phyloP scores from a whole-genome alignment of 768 basidiomycete genomes.

The Tricholoma saponaceum region DNA sequence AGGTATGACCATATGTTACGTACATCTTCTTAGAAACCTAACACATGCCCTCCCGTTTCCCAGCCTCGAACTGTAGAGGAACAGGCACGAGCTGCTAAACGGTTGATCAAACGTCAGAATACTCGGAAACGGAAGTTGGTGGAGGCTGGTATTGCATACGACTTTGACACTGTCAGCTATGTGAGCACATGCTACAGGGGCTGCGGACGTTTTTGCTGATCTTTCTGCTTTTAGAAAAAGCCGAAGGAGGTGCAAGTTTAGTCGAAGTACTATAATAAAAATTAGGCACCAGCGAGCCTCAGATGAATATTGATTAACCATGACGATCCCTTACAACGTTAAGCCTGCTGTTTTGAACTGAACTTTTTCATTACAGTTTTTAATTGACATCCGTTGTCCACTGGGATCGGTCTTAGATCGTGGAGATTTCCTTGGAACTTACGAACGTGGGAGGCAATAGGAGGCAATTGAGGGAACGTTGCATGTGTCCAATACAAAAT shows the following conservation, averaged over 20 bases:
- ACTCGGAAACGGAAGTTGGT: constrained; percentile 75
- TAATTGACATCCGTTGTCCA: too few species aligned
- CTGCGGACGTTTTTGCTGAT: not conserved
- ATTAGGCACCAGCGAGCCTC: not conserved
- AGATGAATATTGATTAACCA: too few species aligned
- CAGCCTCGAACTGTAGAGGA: constrained; percentile 75
- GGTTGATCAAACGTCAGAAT: constrained; percentile 74
- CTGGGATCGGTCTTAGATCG: too few species aligned
- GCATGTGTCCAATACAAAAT: not conserved
- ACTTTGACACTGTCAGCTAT: constrained; percentile 78
- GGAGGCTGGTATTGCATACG: constrained; percentile 82
- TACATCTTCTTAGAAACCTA: not conserved
- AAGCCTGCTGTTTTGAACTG: too few species aligned
- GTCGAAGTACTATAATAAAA: not conserved
- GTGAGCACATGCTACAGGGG: constrained; percentile 43
- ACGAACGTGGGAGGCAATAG: not conserved
- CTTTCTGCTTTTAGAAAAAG: constrained; percentile 18
- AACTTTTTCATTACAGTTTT: too few species aligned
- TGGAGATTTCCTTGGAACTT: too few species aligned
- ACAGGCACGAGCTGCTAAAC: constrained; percentile 56
- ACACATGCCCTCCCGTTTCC: not conserved
- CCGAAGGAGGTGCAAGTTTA: constrained; percentile 21
- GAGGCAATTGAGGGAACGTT: not conserved
- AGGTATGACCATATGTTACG: constrained; percentile 40
- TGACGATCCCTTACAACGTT: too few species aligned